These are phyloP conservation scores for Lablab purpureus DNA, from an alignment of 306 rosid species.

Conservation along the genomic window DNA sequence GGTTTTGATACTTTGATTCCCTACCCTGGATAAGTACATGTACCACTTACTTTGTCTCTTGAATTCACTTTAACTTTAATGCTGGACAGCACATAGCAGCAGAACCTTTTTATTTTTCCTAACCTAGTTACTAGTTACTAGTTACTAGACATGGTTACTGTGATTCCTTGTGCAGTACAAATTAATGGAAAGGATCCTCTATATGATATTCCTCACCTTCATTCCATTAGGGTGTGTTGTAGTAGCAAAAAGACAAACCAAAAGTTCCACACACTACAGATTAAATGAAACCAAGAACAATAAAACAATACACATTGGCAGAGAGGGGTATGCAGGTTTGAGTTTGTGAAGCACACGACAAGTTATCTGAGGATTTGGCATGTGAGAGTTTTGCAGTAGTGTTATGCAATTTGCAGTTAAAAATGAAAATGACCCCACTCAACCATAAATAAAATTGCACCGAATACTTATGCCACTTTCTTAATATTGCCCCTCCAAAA, in stretches of 20 bases:
- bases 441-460: not conserved
- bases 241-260: constrained; percentile 45
- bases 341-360: constrained; percentile 20
- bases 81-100: constrained; percentile 45
- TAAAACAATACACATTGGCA: not conserved
- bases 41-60: not conserved
- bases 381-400: not conserved
- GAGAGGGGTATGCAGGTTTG: not conserved
- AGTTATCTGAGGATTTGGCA: not conserved
- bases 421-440: constrained; percentile 32
- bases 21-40: not conserved
- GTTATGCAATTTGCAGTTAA: constrained; percentile 43
- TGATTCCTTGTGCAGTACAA: constrained; percentile 24
- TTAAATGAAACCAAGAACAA: not conserved
- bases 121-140: constrained; percentile 45
- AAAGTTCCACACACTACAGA: constrained; percentile 22
- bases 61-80: constrained; percentile 36
- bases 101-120: constrained; percentile 1
- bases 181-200: not conserved
- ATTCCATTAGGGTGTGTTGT: constrained; percentile 35
- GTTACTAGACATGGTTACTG: constrained; percentile 36
- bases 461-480: constrained; percentile 15
- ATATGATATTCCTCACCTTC: not conserved
- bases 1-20: constrained; percentile 21
- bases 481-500: constrained; percentile 3